Evolutionary conservation across 2,329 filamentous ascomycete species (phyloP).

Genomic region (Lecanicillium sp.): DNA sequence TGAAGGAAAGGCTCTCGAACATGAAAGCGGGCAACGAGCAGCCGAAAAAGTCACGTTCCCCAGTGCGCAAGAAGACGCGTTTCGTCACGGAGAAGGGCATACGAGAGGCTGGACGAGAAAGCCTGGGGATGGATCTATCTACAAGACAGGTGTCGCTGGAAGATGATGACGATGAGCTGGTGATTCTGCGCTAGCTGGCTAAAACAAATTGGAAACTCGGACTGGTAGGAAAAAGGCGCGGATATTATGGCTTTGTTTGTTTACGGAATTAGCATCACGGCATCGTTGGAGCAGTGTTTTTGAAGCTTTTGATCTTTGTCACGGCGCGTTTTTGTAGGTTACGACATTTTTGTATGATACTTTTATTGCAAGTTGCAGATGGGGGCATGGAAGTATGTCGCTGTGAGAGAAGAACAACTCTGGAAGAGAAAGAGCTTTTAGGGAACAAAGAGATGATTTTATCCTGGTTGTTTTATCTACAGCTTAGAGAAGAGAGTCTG

Average conservation of each 20-base stretch:
- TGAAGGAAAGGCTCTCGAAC: constrained; percentile 50
- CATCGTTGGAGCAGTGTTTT: constrained; percentile 9
- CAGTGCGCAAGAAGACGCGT: constrained; percentile 66
- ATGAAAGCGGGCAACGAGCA: constrained; percentile 58
- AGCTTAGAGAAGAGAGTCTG: no score
- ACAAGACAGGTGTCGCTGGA: constrained; percentile 30
- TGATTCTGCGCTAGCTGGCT: constrained; percentile 35
- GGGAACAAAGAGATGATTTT: no score
- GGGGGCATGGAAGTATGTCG: no score
- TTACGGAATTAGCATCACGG: not conserved
- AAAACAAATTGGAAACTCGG: not conserved
- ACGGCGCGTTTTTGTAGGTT: not conserved
- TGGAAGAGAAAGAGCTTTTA: no score
- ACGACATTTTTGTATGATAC: constrained; percentile 11
- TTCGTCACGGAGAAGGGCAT: constrained; percentile 75
- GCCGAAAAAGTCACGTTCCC: constrained; percentile 29
- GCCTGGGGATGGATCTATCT: constrained; percentile 50
- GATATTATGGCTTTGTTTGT: not conserved
- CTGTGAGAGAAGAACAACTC: no score
- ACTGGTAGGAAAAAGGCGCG: not conserved
- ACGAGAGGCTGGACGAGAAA: constrained; percentile 69
- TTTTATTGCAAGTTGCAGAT: no score
- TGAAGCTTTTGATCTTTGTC: not conserved
- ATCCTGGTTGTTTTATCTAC: no score
- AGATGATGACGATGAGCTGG: constrained; percentile 43